Percentiles rank a stretch among this genome's conserved stretches.
Conservation (phyloP, 441 rosid species). For the Pelargonium australe region DNA sequence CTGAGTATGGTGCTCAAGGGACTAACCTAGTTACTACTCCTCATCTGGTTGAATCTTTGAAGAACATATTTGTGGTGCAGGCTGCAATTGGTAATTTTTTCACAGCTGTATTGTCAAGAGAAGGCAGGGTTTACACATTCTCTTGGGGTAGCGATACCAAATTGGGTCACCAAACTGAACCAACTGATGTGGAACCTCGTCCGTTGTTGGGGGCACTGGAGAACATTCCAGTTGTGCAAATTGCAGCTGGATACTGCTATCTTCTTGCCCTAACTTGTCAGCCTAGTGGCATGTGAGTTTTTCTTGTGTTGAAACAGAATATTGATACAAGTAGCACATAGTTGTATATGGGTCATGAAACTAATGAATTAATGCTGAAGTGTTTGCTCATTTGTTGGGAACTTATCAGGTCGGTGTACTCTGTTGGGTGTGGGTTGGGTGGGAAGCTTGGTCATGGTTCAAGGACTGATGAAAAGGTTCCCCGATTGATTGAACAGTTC, state of each 20-base stretch:
- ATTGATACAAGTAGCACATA: neutral
- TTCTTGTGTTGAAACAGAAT: conserved; percentile 13
- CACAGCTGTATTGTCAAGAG: conserved; percentile 84
- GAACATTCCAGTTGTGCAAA: conserved; percentile 81
- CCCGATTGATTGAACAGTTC: conserved; percentile 78
- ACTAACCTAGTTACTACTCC: conserved; percentile 53
- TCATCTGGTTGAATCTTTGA: conserved; percentile 64
- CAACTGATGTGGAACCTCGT: conserved; percentile 66
- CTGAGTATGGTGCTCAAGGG: conserved; percentile 56
- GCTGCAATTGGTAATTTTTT: conserved; percentile 92
- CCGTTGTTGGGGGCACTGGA: conserved; percentile 79
- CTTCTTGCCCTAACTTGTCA: conserved; percentile 95
- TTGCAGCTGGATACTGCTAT: conserved; percentile 95
- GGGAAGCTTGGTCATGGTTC: conserved; percentile 98
- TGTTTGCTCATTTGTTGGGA: conserved; percentile 14
- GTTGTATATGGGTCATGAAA: neutral
- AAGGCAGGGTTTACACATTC: conserved; percentile 93
- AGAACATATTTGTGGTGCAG: conserved; percentile 81
- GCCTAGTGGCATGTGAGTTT: conserved; percentile 90
- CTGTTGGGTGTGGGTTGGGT: conserved; percentile 97
- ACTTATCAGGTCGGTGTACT: conserved; percentile 82
- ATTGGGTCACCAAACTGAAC: conserved; percentile 79
- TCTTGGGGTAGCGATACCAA: conserved; percentile 78
- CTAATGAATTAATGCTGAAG: conserved; percentile 11
- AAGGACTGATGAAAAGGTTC: conserved; percentile 80